Conservation (phyloP, 306 rosid species). For the Gastrolobium bilobum region DNA sequence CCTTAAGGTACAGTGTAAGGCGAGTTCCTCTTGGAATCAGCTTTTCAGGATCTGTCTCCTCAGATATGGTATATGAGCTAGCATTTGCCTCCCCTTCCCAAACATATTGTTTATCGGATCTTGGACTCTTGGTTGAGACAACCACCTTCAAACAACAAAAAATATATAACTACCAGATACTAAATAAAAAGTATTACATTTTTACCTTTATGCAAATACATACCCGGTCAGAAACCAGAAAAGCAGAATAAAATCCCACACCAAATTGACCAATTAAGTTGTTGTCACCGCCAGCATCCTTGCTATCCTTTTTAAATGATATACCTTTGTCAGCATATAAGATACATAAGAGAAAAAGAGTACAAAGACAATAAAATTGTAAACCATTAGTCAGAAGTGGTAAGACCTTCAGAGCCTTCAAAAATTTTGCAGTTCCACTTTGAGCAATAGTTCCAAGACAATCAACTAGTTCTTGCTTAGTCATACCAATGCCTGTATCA, state of each 20-base stretch:
- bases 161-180: slow-evolving; percentile 37
- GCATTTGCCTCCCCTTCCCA: slow-evolving; percentile 99
- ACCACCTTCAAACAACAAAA: slow-evolving; percentile 70
- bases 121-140: slow-evolving; percentile 93
- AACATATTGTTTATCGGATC: slow-evolving; percentile 86
- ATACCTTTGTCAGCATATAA: slow-evolving; percentile 46
- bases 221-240: slow-evolving; percentile 92
- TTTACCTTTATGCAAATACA: slow-evolving; percentile 28
- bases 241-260: slow-evolving; percentile 93
- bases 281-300: slow-evolving; percentile 86
- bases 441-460: slow-evolving; percentile 99
- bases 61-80: slow-evolving; percentile 88
- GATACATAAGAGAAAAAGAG: slow-evolving; percentile 27
- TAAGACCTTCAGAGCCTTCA: slow-evolving; percentile 86
- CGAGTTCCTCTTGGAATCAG: slow-evolving; percentile 90
- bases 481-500: slow-evolving; percentile 97
- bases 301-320: slow-evolving; percentile 76
- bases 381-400: slow-evolving; percentile 9
- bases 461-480: slow-evolving; percentile 87
- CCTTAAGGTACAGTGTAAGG: slow-evolving; percentile 89
- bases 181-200: background rate
- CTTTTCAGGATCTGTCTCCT: slow-evolving; percentile 91
- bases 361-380: slow-evolving; percentile 25
- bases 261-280: slow-evolving; percentile 98
- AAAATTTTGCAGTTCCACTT: slow-evolving; percentile 97